A percentile compares a stretch with the other conserved stretches of the same genome.
These are phyloP conservation scores for Linum usitatissimum DNA, from an alignment of 345 rosid species.

Conservation along the genomic window DNA sequence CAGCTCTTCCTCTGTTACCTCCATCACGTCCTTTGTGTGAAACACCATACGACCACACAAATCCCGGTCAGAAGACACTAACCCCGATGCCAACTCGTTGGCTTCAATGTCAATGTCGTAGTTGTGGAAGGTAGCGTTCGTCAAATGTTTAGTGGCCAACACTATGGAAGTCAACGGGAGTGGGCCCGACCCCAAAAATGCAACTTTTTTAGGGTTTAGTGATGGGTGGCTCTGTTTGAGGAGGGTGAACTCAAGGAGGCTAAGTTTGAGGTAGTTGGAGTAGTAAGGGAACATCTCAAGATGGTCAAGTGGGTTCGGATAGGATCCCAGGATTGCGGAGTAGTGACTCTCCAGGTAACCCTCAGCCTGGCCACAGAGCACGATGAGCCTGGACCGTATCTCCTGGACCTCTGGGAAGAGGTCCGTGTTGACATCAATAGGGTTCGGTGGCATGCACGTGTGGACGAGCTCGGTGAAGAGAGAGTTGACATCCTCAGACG, in stretches of 20 bases:
- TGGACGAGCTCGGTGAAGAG: constrained; percentile 69
- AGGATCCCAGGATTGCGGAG: constrained; percentile 49
- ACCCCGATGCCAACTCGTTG: constrained; percentile 38
- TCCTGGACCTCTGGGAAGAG: constrained; percentile 45
- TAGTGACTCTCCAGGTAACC: constrained; percentile 54
- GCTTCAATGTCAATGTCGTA: constrained; percentile 60
- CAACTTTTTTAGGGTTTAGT: constrained; percentile 38
- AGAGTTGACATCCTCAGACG: constrained; percentile 70
- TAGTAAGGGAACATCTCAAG: constrained; percentile 66
- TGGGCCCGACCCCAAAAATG: constrained; percentile 87
- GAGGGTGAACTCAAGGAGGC: constrained; percentile 58
- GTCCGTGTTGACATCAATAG: constrained; percentile 50
- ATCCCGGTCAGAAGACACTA: constrained; percentile 55
- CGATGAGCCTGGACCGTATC: constrained; percentile 61
- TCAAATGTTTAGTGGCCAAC: constrained; percentile 51
- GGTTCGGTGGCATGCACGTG: constrained; percentile 73
- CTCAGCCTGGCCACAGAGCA: constrained; percentile 71
- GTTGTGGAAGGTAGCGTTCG: constrained; percentile 54
- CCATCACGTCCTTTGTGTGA: constrained; percentile 49
- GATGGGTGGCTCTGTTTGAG: constrained; percentile 31
- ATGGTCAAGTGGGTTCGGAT: constrained; percentile 59
- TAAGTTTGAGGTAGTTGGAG: constrained; percentile 67
- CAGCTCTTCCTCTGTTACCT: constrained; percentile 34
- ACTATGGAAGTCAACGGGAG: constrained; percentile 78
- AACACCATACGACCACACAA: constrained; percentile 60